Percentiles rank a stretch among this genome's conserved stretches.
These are phyloP conservation scores for Phaeosphaeriaceae sp. DNA, from an alignment of 2,329 filamentous ascomycete genomes.

Conservation along the genomic window DNA sequence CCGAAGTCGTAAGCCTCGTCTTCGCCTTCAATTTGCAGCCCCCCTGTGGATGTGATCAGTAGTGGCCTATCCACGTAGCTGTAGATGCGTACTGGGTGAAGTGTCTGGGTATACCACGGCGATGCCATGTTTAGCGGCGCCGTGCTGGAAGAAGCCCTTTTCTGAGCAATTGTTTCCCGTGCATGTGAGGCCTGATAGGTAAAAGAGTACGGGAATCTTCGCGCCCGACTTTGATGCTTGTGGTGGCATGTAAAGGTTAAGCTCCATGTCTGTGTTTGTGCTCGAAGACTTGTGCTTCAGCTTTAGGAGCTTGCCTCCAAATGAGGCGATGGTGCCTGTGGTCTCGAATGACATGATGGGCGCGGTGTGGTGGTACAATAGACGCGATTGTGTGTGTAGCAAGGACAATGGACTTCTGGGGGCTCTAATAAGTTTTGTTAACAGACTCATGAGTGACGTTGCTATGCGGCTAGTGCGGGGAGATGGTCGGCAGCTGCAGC, in stretches of 20 bases:
- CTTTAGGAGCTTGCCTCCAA: constrained; percentile 94
- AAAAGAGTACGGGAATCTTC: constrained; percentile 86
- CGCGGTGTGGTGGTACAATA: constrained; percentile 19
- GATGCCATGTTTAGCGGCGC: constrained; percentile 79
- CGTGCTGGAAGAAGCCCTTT: constrained; percentile 89
- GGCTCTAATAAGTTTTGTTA: constrained; percentile 31
- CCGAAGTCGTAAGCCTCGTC: constrained; percentile 93
- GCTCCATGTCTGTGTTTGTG: constrained; percentile 86
- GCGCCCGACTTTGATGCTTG: constrained; percentile 63
- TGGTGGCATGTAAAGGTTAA: constrained; percentile 90
- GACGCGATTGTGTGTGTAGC: constrained; percentile 14
- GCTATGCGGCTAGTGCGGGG: constrained; percentile 39
- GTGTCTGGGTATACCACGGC: constrained; percentile 97
- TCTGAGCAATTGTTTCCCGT: constrained; percentile 81
- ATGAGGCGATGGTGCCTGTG: constrained; percentile 86
- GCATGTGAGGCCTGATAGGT: constrained; percentile 93
- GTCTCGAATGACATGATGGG: constrained; percentile 75
- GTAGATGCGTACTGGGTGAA: constrained; percentile 71
- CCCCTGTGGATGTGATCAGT: constrained; percentile 58
- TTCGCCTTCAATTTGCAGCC: constrained; percentile 80
- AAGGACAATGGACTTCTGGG: constrained; percentile 16
- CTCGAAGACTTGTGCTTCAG: constrained; percentile 81
- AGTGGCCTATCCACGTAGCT: not conserved
- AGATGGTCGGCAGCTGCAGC: constrained; percentile 27
- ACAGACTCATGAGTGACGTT: constrained; percentile 41